Percentiles rank a stretch among this genome's conserved stretches.
These are phyloP conservation scores for Breynia disticha DNA, from an alignment of 441 rosid species.

Conservation along the genomic window DNA sequence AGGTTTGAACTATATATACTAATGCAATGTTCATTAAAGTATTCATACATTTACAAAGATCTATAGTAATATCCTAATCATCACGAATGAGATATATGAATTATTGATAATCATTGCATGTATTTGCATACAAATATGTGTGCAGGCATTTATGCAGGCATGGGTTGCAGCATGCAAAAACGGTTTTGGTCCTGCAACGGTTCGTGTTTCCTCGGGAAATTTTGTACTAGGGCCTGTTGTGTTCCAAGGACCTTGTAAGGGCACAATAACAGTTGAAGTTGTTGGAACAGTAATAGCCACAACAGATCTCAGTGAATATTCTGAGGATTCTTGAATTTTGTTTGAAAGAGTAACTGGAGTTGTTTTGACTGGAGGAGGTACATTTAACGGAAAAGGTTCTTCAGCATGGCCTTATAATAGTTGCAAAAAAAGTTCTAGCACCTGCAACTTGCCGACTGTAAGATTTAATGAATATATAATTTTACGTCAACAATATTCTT, in stretches of 20 bases:
- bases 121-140: neutral
- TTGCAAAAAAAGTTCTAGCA: conserved; percentile 7
- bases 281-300: conserved; percentile 24
- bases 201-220: conserved; percentile 25
- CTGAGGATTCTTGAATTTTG: conserved; percentile 19
- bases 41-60: no score
- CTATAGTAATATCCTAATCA: no score
- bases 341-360: conserved; percentile 24
- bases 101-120: no score
- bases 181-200: conserved; percentile 17
- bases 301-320: conserved; percentile 15
- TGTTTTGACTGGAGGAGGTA: conserved; percentile 28
- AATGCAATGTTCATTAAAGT: neutral
- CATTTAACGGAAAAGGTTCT: conserved; percentile 36
- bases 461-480: neutral
- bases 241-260: conserved; percentile 35
- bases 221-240: conserved; percentile 15
- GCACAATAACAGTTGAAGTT: conserved; percentile 17
- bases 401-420: conserved; percentile 24
- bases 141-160: conserved; percentile 30
- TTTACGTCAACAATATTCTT: conserved; percentile 11
- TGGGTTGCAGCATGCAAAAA: conserved; percentile 21
- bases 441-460: conserved; percentile 27
- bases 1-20: conserved; percentile 2
- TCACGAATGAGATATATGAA: no score